Evolutionary conservation across 2,329 filamentous ascomycete species (phyloP), one percentile per base, ranked within the genome.

Genomic region (Teratosphaeria viscida): DNA sequence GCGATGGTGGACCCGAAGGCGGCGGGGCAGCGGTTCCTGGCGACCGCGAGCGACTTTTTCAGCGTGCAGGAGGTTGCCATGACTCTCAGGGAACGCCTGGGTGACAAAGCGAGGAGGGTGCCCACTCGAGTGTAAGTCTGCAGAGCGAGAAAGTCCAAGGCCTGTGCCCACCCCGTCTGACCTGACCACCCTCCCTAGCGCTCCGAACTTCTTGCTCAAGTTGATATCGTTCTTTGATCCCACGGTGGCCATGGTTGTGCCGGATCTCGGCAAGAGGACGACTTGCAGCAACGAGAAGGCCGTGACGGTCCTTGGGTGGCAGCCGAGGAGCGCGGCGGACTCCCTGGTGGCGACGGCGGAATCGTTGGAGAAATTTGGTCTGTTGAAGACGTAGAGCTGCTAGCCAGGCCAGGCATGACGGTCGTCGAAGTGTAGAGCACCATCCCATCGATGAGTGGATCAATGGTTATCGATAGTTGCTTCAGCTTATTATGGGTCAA

Each of bases 1-100:
- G 69, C 68, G 5, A 71, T 72, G 69, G 67, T 60, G 3, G 49
- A 62, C 32, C 63, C 67, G 7, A 59, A 64, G 32, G 70, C 68
- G 3, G 62, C 55, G 1, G 65, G 65, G 7, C 61, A 71, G 60
- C 59, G 70, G 12, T 71, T 52, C 39, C 32, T 71, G 43, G 60
- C 69, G 39, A 35, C 60, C 29, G 62, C 61, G 14, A 62, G 57
- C 19, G 54, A 55, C 10, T 60, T 59, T 12, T 43, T 67, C 35
- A 63, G 55, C 29, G 56, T 69, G 23, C 57, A 63, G 29, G 62
- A 71, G 2, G 64, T 72, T 8, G 65, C 67, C 1, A 26, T 59
- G 19, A 63, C 63, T 1, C 61, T 73, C 8, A 68, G 64, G 52
- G 57, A 65, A 19, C 57, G 55, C 10, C 58, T 68, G 34, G 60